A percentile compares a stretch with the other conserved stretches of the same genome.
These are phyloP conservation scores for Dactylellina drechsleri DNA, from an alignment of 2,329 filamentous ascomycete species.

Conservation along the genomic window DNA sequence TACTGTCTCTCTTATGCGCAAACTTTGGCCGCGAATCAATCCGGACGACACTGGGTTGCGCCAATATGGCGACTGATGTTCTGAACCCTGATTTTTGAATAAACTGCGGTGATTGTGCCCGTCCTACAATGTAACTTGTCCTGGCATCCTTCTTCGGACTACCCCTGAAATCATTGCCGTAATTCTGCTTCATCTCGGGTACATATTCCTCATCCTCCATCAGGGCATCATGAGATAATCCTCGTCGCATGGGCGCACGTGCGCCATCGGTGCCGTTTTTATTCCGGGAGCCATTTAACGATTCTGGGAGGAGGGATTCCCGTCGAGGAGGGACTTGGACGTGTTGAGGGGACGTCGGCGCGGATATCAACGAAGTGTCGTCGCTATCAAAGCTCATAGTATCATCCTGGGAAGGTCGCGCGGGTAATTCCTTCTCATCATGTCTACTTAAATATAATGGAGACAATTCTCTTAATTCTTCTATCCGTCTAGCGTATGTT, in stretches of 20 bases:
- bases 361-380: conserved; percentile 42
- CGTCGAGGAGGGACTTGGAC: conserved; percentile 59
- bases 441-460: conserved; percentile 62
- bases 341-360: conserved; percentile 55
- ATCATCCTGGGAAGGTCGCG: conserved; percentile 69
- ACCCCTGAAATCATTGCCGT: conserved; percentile 34
- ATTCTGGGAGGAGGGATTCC: conserved; percentile 60
- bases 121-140: conserved; percentile 38
- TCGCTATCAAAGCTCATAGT: conserved; percentile 54
- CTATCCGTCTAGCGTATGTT: conserved; percentile 89
- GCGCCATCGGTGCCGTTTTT: conserved; percentile 25
- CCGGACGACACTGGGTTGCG: conserved; percentile 43
- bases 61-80: conserved; percentile 51
- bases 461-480: conserved; percentile 80
- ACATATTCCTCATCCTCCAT: conserved; percentile 65
- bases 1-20: conserved; percentile 42
- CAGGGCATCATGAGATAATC: conserved; percentile 61
- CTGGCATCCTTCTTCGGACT: conserved; percentile 46
- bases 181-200: conserved; percentile 63
- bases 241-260: conserved; percentile 28
- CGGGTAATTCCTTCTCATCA: conserved; percentile 80
- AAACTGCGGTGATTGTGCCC: conserved; percentile 48
- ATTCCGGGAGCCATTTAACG: conserved; percentile 30
- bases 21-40: conserved; percentile 40
- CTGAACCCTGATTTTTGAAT: conserved; percentile 39